Base-by-base conservation (phyloP, 352 stramenopile species). In the Globisporangium canariense region DNA sequence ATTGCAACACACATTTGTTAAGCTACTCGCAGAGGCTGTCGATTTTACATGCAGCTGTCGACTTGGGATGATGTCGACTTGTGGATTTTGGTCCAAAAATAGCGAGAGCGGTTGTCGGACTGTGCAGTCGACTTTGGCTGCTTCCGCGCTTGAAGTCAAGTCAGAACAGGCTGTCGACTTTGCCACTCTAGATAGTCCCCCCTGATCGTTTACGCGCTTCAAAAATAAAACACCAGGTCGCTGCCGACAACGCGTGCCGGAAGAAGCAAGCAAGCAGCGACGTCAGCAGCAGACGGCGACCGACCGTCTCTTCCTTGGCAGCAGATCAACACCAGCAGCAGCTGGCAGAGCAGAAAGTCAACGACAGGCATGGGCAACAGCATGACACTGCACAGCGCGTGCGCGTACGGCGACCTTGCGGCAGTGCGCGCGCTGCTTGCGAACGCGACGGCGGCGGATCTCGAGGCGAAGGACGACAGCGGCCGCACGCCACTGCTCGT, bases 311-410 rank as follows among this genome's bases (percentile, higher is more conserved):
- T 28, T 32, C 49, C 18, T 50, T 11, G 18, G 43, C 18, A 32
- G n/a, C 52, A 32, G 52, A 58, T 8, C 22, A 60, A 20, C 34
- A 25, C 14, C 32, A 36, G 16, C 45, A 11, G 13, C 7, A 50
- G 18, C 14, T 25, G 13, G 9, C 18, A 20, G 16, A 62, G 16
- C 25, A 2, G 16, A 11, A 41, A 18, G 1, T 14, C 4, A 34
- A 16, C 5, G 9, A 57, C 60, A 53, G 36, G 50, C 36, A 96
- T 96, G 87, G 87, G 87, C 67, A 94, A 94, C 70, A 89, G 67
- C 34, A 69, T 88, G 68, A 92, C 87, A 65, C 73, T 96, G 59
- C 84, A 91, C 67, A 91, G 83, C 71, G 77, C 79, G n/a, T 94
- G 85, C 66, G 78, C 83, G 58, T 85, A 84, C 61, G 76, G 83